Evolutionary conservation across 225 moss, liverwort and hornwort species (phyloP), one percentile per base, ranked within the genome.

Genomic region (Marchantia polymorpha): DNA sequence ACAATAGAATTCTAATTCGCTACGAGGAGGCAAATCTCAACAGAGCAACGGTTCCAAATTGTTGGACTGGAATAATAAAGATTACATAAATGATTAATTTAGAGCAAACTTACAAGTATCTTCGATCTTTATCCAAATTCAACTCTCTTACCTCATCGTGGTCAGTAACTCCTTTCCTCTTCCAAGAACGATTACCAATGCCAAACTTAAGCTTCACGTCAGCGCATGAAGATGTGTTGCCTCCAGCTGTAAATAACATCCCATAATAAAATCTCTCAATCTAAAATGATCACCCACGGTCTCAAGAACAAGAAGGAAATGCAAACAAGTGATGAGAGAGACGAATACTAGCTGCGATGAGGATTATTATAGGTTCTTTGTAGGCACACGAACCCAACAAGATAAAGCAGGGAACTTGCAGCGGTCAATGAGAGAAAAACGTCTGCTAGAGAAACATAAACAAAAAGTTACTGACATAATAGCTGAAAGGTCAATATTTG

Each of bases 101-200:
- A 49, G 3, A 20, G 14, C 13, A 19, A 70, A 22, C 7, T 10
- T 70, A 48, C 48, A 49, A 3, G 16, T 29, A 15, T 1, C 8
- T 70, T 20, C 14, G 3, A 22, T 22, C 22, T 70, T 70, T 10
- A 39, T 39, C 39, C 39, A 39, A 39, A 39, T 39, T 50, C 10
- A 19, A 20, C 54, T 74, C 31, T 23, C 64, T 59, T 73, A 82
- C 87, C 87, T 87, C 84, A 23, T 84, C 72, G 8, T 76, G n/a
- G 52, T 87, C 84, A 60, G 25, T 52, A 47, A 76, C 77, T 49
- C 75, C 79, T 53, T 83, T 83, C 73, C 76, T 84, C 77, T 82
- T 87, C 68, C 79, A 81, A 3, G 25, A 54, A 3, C 86, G 81
- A 47, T 60, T 66, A 68, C 55, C 60, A 26, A 7, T 78, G 23